Percentiles rank a stretch among this genome's conserved stretches.
Evolutionary conservation across 164 flowering plant species (phyloP).

Genomic region (Chimonanthus praecox): DNA sequence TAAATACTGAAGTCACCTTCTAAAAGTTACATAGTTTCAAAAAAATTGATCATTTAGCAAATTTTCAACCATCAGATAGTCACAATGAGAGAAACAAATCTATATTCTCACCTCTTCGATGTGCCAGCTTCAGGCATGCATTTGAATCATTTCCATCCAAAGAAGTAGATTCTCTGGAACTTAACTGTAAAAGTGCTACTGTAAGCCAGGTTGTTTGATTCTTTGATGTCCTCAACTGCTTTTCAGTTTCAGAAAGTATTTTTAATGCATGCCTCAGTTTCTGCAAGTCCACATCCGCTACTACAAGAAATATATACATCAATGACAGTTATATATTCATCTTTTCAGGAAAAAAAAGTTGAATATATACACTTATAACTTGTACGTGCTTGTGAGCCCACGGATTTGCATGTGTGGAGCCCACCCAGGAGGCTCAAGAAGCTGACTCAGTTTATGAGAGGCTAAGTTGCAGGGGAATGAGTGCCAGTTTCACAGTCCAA

Average conservation of each 20-base stretch:
- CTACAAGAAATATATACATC: conserved; percentile 11
- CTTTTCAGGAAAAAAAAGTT: too few species aligned
- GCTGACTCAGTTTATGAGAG: too few species aligned
- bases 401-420: too few species aligned
- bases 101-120: conserved; percentile 42
- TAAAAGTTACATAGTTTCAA: too few species aligned
- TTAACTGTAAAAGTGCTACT: conserved; percentile 81
- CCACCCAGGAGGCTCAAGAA: too few species aligned
- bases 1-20: background rate
- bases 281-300: conserved; percentile 73
- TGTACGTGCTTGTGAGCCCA: too few species aligned
- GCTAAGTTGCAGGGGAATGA: too few species aligned
- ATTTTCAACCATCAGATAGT: background rate
- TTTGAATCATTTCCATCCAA: conserved; percentile 40
- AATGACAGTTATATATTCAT: background rate
- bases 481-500: too few species aligned
- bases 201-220: conserved; percentile 94
- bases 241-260: conserved; percentile 82
- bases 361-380: too few species aligned
- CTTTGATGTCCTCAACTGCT: conserved; percentile 74
- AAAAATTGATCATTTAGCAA: background rate
- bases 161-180: conserved; percentile 39
- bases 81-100: background rate
- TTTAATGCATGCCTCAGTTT: conserved; percentile 70
- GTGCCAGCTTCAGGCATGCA: conserved; percentile 20